Evolutionary conservation across 768 basidiomycete species (phyloP).

Genomic region (Rhizopogon vesiculosus): DNA sequence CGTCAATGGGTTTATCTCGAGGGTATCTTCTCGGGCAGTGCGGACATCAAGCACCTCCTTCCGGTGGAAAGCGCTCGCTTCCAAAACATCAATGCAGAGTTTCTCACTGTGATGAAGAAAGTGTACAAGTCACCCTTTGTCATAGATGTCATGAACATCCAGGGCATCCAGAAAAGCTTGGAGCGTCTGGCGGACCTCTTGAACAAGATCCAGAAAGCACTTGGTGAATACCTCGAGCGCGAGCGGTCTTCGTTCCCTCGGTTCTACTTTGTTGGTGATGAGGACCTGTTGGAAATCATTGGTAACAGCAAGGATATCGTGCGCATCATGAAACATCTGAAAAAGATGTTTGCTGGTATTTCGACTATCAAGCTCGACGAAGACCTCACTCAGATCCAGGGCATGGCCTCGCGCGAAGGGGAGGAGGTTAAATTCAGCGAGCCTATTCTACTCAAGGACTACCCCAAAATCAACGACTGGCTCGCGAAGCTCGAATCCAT

Average conservation of each 20-base stretch:
- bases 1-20: slow-evolving; percentile 99
- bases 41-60: slow-evolving; percentile 98
- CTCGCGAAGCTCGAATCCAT: slow-evolving; percentile 85
- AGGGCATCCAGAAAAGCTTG: slow-evolving; percentile 92
- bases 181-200: slow-evolving; percentile 94
- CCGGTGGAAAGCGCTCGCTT: slow-evolving; percentile 98
- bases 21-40: slow-evolving; percentile 99
- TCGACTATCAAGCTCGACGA: slow-evolving; percentile 86
- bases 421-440: slow-evolving; percentile 85
- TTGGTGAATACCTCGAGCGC: slow-evolving; percentile 97
- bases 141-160: slow-evolving; percentile 94
- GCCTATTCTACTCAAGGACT: slow-evolving; percentile 86
- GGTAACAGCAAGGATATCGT: slow-evolving; percentile 99
- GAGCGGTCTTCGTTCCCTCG: slow-evolving; percentile 98
- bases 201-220: slow-evolving; percentile 98
- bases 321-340: slow-evolving; percentile 98
- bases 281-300: slow-evolving; percentile 97
- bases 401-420: slow-evolving; percentile 94
- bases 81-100: slow-evolving; percentile 97
- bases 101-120: slow-evolving; percentile 98
- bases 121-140: slow-evolving; percentile 99
- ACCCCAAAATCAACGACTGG: slow-evolving; percentile 99
- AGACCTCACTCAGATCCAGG: slow-evolving; percentile 81
- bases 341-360: slow-evolving; percentile 99
- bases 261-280: slow-evolving; percentile 99